Conservation (phyloP, 2,329 filamentous ascomycete species). For the Diaporthe helianthi region DNA sequence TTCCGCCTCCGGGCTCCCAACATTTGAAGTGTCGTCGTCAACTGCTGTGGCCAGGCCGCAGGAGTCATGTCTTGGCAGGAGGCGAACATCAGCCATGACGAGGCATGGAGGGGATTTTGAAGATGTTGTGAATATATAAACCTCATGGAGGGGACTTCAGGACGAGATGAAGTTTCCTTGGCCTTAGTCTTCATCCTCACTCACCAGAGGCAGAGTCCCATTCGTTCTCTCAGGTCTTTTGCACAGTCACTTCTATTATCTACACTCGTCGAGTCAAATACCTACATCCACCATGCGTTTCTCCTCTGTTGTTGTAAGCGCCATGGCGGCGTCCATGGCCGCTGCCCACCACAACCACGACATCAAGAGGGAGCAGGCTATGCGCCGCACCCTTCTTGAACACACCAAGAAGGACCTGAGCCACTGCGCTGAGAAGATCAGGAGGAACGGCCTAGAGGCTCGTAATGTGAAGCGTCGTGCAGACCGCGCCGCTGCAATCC, state of each 20-base stretch:
- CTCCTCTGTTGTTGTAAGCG: constrained; percentile 37
- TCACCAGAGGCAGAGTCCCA: neutral
- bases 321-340: constrained; percentile 37
- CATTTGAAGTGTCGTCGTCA: too few relatives aligned
- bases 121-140: constrained; percentile 18
- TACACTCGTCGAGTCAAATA: neutral
- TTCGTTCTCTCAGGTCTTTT: constrained; percentile 5
- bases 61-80: constrained; percentile 20
- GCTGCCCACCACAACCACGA: constrained; percentile 52
- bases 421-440: constrained; percentile 49
- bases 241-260: constrained; percentile 6
- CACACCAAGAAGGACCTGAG: constrained; percentile 44
- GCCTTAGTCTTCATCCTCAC: constrained; percentile 4
- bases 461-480: constrained; percentile 48
- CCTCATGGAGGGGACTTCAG: neutral
- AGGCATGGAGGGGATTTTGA: neutral
- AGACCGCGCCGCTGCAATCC: constrained; percentile 42
- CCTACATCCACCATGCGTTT: constrained; percentile 38
- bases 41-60: neutral
- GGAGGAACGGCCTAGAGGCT: constrained; percentile 47
- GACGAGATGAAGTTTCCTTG: neutral
- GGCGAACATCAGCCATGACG: neutral
- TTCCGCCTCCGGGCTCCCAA: constrained; percentile 10
- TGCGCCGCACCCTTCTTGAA: constrained; percentile 48
- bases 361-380: constrained; percentile 48